Base-by-base conservation (phyloP, 495 filamentous ascomycete genomes). In the Daldinia decipiens region DNA sequence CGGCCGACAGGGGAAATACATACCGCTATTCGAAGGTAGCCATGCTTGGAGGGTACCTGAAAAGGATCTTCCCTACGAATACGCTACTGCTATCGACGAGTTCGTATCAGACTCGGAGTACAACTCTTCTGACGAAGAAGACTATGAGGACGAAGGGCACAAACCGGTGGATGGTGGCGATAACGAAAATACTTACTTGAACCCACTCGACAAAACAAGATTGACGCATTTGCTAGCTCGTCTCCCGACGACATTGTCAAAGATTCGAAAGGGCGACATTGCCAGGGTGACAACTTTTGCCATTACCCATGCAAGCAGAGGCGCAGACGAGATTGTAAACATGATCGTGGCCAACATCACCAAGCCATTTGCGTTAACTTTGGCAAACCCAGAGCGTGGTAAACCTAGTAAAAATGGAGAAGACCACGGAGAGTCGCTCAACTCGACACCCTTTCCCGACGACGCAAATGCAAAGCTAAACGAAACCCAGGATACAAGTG, bases 261-360 rank as follows among this genome's bases (percentile, higher is more conserved):
- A 87, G 72, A 86, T 97, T 19, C 86, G 93, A 29, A 92, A 92
- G 73, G 93, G 93, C 2, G 95, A 98, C 75, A 88, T 97, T 31
- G 93, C 93, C 17, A 87, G 94, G 4, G 83, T 98, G 3, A 94
- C 93, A 3, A 87, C 91, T 26, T 98, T 98, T 75, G 95, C 95
- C 12, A 94, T 98, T 68, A 90, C 91, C 2, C 92, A 98, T 76
- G 92, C 92, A 2, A 87, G 82, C 32, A 74, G 83, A 45, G 92
- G 90, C 3, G 92, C 92, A 7, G 92, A 96, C 61, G 95, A 98
- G 82, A 89, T 98, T 39, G 94, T 96, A 21, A 87, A 94, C 32
- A 89, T 96, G 82, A 89, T 98, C 31, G 86, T 95, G 0, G 83
- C 88, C 0, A 98, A 99, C 70, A 85, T 97, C 47, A 82, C 90